phyloP scores from a whole-genome alignment of 805 yeast species.

The Wickerhamiella siamensis region DNA sequence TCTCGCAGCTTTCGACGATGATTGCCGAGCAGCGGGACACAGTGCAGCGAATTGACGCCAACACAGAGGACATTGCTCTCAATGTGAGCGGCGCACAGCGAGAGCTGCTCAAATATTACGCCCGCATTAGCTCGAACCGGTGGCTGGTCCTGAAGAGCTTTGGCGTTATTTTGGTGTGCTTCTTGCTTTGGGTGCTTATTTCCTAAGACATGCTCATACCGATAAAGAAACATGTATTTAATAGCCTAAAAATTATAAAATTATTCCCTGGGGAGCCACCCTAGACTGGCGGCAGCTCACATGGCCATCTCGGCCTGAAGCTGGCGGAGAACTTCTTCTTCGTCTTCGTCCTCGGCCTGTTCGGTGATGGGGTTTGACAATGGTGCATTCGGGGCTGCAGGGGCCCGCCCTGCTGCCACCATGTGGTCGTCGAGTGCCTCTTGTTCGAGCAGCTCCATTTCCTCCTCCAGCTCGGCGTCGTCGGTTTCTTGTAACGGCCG shows the following conservation, averaged over 20 bases:
- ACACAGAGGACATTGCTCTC: slow-evolving; percentile 82
- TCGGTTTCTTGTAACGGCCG: slow-evolving; percentile 77
- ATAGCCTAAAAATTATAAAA: background rate
- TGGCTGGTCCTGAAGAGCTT: slow-evolving; percentile 86
- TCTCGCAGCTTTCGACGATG: slow-evolving; percentile 93
- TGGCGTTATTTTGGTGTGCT: slow-evolving; percentile 56
- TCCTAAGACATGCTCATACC: background rate
- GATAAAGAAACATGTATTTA: background rate
- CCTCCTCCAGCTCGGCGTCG: slow-evolving; percentile 90
- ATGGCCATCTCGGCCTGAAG: slow-evolving; percentile 33
- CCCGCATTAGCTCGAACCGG: slow-evolving; percentile 74
- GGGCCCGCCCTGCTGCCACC: slow-evolving; percentile 33
- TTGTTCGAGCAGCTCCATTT: slow-evolving; percentile 74
- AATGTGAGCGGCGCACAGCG: slow-evolving; percentile 91
- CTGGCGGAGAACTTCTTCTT: slow-evolving; percentile 31
- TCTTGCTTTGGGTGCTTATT: slow-evolving; percentile 24
- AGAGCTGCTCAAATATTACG: slow-evolving; percentile 79
- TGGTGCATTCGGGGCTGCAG: slow-evolving; percentile 24
- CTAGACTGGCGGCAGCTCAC: slow-evolving; percentile 6
- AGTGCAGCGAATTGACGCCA: slow-evolving; percentile 86
- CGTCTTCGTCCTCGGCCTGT: slow-evolving; percentile 26
- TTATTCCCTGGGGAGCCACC: background rate
- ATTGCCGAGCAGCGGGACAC: slow-evolving; percentile 95
- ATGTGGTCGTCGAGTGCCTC: slow-evolving; percentile 55
- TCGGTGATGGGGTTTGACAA: slow-evolving; percentile 16